Conservation (phyloP, 257 asterid species). For the Ballota nigra region DNA sequence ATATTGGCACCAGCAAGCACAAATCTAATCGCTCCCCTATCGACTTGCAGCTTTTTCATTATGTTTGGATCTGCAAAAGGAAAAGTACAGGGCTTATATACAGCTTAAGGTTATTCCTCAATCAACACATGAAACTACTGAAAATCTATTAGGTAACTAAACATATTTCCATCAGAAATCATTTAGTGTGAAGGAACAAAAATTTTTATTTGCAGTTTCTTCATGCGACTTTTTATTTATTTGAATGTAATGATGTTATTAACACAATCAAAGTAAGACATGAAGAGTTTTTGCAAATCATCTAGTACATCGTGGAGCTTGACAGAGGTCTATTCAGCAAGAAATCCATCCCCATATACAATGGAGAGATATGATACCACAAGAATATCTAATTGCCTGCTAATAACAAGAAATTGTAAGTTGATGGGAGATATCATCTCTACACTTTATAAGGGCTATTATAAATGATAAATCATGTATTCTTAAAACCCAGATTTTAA, state of each 20-base stretch:
- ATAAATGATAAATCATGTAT: too few relatives aligned
- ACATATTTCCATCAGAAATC: background rate
- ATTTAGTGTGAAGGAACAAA: background rate
- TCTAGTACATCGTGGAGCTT: background rate
- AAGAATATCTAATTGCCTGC: background rate
- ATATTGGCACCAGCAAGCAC: slow-evolving; percentile 99
- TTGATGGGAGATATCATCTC: background rate
- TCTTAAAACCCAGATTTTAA: background rate
- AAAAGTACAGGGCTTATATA: slow-evolving; percentile 2
- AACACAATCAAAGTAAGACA: background rate
- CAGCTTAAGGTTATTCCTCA: background rate
- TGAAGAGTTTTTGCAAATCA: background rate
- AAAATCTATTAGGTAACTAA: background rate
- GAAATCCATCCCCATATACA: background rate
- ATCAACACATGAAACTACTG: background rate
- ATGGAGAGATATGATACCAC: background rate
- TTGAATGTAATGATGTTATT: background rate
- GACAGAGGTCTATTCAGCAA: background rate
- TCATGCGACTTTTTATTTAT: background rate
- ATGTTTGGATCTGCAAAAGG: slow-evolving; percentile 80
- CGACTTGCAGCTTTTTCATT: slow-evolving; percentile 96
- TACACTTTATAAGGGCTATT: background rate
- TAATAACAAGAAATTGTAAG: background rate
- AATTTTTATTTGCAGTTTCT: background rate
- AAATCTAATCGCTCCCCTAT: slow-evolving; percentile 90